Percentiles rank a stretch among this genome's conserved stretches.
These are phyloP conservation scores for Cladosporium oxysporum DNA, from an alignment of 2,329 filamentous ascomycete species.

Conservation along the genomic window DNA sequence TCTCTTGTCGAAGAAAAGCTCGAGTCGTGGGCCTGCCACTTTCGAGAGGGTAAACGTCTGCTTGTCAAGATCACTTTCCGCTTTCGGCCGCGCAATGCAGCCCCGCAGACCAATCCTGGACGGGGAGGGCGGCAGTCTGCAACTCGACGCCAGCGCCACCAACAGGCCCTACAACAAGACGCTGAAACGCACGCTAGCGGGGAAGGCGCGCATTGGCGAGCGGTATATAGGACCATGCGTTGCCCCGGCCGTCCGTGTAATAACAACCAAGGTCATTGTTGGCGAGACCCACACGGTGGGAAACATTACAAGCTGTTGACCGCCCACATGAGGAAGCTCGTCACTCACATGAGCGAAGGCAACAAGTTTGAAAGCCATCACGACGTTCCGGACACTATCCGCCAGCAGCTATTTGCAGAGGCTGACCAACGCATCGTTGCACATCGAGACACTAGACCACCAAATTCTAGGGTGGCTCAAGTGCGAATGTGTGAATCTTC, in stretches of 20 bases:
- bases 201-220: background rate
- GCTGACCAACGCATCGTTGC: constrained; percentile 9
- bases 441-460: too few species aligned
- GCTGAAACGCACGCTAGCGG: background rate
- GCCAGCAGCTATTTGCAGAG: constrained; percentile 6
- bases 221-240: background rate
- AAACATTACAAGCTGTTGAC: constrained; percentile 5
- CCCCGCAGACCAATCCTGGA: background rate
- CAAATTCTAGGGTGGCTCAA: too few species aligned
- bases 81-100: constrained; percentile 1
- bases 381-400: background rate
- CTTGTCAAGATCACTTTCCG: background rate
- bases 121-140: background rate
- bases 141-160: background rate
- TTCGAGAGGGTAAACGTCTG: background rate
- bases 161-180: background rate
- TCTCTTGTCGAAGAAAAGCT: background rate
- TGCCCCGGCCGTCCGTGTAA: constrained; percentile 3
- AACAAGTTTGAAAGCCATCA: constrained; percentile 1
- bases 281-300: constrained; percentile 3
- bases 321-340: background rate
- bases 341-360: background rate
- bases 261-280: background rate
- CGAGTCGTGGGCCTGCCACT: constrained; percentile 2
- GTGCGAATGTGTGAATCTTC: too few species aligned